Evolutionary conservation across 495 filamentous ascomycete species (phyloP).

Genomic region (Friedmanniomyces simplex): DNA sequence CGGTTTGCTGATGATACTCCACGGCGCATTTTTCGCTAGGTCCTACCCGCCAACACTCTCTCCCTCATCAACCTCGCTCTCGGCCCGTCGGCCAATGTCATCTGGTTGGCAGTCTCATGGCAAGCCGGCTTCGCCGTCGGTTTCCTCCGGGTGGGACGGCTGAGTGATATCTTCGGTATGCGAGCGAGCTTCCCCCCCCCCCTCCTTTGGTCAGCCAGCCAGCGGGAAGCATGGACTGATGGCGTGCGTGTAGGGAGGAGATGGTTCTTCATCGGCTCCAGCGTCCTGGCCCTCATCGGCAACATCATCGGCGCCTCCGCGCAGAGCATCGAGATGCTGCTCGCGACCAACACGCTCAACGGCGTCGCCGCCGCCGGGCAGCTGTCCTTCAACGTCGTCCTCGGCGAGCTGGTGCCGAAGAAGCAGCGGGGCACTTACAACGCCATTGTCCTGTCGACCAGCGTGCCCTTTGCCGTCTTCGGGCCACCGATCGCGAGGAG

Average conservation of each 20-base stretch:
- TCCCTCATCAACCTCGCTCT: constrained; percentile 23
- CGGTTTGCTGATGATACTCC: too few species aligned
- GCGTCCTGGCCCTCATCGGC: constrained; percentile 20
- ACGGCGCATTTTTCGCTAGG: too few species aligned
- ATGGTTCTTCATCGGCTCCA: constrained; percentile 22
- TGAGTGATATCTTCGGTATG: constrained; percentile 25
- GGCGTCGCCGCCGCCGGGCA: constrained; percentile 30
- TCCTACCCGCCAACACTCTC: constrained; percentile 27
- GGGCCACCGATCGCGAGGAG: constrained; percentile 25
- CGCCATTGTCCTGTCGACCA: constrained; percentile 20
- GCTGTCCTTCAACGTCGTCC: constrained; percentile 28
- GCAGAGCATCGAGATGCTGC: constrained; percentile 22
- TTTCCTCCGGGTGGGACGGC: constrained; percentile 24
- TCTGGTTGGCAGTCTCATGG: constrained; percentile 25
- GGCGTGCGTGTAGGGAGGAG: constrained; percentile 18
- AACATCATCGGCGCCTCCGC: constrained; percentile 27
- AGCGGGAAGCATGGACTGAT: neutral
- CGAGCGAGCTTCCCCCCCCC: neutral
- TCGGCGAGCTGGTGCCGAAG: constrained; percentile 28
- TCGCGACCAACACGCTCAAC: constrained; percentile 24
- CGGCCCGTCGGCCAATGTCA: constrained; percentile 16
- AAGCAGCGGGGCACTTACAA: constrained; percentile 22
- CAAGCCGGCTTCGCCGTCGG: constrained; percentile 23
- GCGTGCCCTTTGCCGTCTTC: constrained; percentile 25
- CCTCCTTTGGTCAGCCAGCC: too few species aligned